Percentiles rank a stretch among this genome's conserved stretches.
These are phyloP conservation scores for Fusarium veterinarium DNA, from an alignment of 2,329 filamentous ascomycete species.

Conservation along the genomic window DNA sequence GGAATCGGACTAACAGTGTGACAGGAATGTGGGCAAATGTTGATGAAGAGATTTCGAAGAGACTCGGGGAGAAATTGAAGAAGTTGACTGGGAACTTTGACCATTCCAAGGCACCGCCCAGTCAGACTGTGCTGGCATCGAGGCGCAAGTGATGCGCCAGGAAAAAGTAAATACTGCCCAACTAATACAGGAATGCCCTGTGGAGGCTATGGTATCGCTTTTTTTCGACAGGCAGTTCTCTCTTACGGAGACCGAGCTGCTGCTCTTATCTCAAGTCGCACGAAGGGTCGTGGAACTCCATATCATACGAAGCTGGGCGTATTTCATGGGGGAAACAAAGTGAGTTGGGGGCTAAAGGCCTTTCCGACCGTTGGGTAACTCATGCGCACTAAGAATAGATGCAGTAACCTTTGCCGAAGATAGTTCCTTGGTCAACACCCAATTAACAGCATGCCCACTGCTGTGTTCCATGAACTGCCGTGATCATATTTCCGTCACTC, in stretches of 20 bases:
- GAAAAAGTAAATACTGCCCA: too few species aligned
- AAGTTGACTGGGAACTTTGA: background rate
- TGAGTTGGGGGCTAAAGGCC: accelerated
- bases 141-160: background rate
- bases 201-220: background rate
- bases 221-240: accelerated
- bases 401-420: too few species aligned
- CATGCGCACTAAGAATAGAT: background rate
- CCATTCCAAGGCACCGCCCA: background rate
- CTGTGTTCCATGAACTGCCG: background rate
- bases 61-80: background rate
- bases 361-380: background rate
- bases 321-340: accelerated
- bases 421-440: background rate
- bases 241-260: accelerated
- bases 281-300: background rate
- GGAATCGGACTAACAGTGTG: accelerated
- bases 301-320: too few species aligned
- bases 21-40: background rate
- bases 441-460: background rate
- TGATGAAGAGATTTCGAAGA: background rate
- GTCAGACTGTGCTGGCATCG: background rate
- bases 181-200: too few species aligned
- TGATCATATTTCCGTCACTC: too few species aligned
- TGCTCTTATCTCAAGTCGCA: background rate